Percentiles rank a stretch among this genome's conserved stretches.
phyloP scores from a whole-genome alignment of 2,329 filamentous ascomycete genomes.

The Xylariaceae sp. region DNA sequence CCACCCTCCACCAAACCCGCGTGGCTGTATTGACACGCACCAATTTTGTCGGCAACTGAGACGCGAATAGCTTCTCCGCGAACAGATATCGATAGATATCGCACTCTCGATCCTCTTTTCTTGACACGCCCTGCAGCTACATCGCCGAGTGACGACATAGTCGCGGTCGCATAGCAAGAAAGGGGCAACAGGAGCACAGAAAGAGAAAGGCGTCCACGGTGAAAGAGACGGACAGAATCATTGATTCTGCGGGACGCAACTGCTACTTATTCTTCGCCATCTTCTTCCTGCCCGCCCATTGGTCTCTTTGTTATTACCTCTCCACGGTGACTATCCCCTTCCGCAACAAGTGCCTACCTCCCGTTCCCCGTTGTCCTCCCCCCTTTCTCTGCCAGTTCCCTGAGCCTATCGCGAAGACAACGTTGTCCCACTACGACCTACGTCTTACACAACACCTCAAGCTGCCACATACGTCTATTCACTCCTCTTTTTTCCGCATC shows the following conservation, averaged over 20 bases:
- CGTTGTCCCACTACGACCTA: not conserved
- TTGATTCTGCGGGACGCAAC: not conserved
- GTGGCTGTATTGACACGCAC: not conserved
- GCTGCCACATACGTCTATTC: not conserved
- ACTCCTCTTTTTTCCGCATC: not conserved
- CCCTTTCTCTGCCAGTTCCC: not conserved
- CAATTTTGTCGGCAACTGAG: not conserved
- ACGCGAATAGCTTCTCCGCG: not conserved
- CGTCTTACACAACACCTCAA: not conserved
- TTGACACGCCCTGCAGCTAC: conserved; percentile 4
- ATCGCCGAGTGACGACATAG: conserved; percentile 22
- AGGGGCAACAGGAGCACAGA: conserved; percentile 3
- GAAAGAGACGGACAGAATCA: not conserved
- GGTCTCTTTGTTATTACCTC: conserved; percentile 13
- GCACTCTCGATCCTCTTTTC: not conserved
- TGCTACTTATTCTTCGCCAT: not conserved
- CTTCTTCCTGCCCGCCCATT: conserved; percentile 2
- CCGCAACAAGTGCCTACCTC: not conserved
- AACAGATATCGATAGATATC: not conserved
- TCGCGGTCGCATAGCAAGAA: not conserved
- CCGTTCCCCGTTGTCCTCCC: not conserved
- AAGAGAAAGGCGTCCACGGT: not conserved
- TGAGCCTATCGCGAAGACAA: conserved; percentile 1
- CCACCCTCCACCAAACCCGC: not conserved
- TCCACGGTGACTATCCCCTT: conserved; percentile 8